These are phyloP conservation scores for Zea luxurians DNA, from an alignment of 176 grass and related monocot genomes.

Conservation along the genomic window DNA sequence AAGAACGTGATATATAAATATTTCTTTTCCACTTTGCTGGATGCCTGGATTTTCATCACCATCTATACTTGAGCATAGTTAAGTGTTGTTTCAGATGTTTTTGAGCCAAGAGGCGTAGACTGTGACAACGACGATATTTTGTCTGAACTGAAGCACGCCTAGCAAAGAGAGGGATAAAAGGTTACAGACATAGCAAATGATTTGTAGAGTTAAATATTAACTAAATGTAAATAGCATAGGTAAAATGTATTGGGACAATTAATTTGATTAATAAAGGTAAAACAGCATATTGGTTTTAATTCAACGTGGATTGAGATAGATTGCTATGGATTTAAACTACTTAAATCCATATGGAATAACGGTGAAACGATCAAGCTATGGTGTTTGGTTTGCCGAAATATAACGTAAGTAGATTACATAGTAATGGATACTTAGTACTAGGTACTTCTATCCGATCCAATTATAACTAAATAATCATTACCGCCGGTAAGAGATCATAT, in stretches of 20 bases:
- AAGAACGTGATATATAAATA: conserved; percentile 40
- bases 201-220: not conserved
- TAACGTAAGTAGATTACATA: no score
- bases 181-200: no score
- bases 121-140: conserved; percentile 77
- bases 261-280: not conserved
- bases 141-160: conserved; percentile 84
- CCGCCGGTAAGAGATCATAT: no score
- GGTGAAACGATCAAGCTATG: no score
- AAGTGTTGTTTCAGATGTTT: not conserved
- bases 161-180: conserved; percentile 29
- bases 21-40: not conserved
- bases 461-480: not conserved
- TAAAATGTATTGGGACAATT: not conserved
- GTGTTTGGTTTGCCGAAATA: no score
- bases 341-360: not conserved
- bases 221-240: conserved; percentile 19
- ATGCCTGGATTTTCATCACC: not conserved
- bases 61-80: not conserved
- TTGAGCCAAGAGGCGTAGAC: conserved; percentile 64
- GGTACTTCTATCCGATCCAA: no score
- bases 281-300: not conserved
- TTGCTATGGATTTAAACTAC: no score
- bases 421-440: no score
- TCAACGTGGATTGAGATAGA: no score